Evolutionary conservation across 1,139 yeast genomes (phyloP).

Genomic region (Hemisphaericaspora lyxosophila): DNA sequence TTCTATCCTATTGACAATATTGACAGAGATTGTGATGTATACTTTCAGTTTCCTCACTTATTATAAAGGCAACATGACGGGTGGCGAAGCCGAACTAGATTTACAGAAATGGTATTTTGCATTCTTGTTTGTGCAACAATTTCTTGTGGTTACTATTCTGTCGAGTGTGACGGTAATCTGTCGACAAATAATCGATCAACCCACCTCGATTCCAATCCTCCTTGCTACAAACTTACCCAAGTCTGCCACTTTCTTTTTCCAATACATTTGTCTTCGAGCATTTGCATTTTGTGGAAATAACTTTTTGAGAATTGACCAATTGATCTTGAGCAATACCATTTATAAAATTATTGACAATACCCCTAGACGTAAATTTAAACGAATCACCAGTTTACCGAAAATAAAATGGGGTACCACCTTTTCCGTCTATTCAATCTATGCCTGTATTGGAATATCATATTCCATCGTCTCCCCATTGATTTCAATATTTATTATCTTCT

Average conservation of each 20-base stretch:
- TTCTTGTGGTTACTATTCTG: conserved; percentile 80
- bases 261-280: conserved; percentile 71
- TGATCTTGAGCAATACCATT: conserved; percentile 39
- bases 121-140: conserved; percentile 78
- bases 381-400: conserved; percentile 43
- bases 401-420: conserved; percentile 77
- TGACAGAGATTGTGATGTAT: conserved; percentile 56
- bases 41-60: conserved; percentile 50
- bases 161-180: conserved; percentile 73
- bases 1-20: conserved; percentile 54
- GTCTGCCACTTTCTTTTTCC: conserved; percentile 78
- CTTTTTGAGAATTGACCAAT: conserved; percentile 53
- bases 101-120: conserved; percentile 67
- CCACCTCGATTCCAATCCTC: conserved; percentile 67
- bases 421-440: conserved; percentile 74
- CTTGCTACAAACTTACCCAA: conserved; percentile 77
- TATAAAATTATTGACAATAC: conserved; percentile 47
- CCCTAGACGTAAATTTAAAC: conserved; percentile 55
- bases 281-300: conserved; percentile 70
- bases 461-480: conserved; percentile 79
- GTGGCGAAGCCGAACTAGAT: conserved; percentile 56
- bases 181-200: conserved; percentile 65
- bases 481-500: conserved; percentile 57
- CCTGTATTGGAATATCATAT: conserved; percentile 74
- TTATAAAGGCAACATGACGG: conserved; percentile 54